A percentile compares a stretch with the other conserved stretches of the same genome.
Evolutionary conservation across 1,139 yeast species (phyloP).

Genomic region (Taphrina confusa): DNA sequence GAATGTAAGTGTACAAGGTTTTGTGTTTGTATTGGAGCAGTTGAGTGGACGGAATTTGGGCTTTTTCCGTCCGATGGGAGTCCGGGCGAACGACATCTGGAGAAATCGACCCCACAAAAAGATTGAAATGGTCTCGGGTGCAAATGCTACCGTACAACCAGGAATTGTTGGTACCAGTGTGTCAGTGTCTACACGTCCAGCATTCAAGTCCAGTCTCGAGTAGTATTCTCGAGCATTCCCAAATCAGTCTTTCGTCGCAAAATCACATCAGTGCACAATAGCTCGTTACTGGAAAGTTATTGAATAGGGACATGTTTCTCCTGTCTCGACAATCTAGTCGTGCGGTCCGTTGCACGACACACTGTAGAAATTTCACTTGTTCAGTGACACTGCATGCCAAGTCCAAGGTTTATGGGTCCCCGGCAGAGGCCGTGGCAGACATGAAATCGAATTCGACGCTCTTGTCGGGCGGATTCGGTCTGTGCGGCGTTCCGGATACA

Average conservation of each 20-base stretch:
- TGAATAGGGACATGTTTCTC: too few relatives aligned
- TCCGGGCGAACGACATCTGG: not conserved
- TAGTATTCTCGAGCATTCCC: too few relatives aligned
- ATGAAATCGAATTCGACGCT: slow-evolving; percentile 48
- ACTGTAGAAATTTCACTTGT: not conserved
- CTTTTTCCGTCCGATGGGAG: not conserved
- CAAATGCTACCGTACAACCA: too few relatives aligned
- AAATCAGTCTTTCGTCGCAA: too few relatives aligned
- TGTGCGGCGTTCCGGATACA: slow-evolving; percentile 56
- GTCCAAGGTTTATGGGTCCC: slow-evolving; percentile 34
- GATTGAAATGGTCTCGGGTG: too few relatives aligned
- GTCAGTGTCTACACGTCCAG: too few relatives aligned
- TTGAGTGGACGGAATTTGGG: slow-evolving; percentile 4
- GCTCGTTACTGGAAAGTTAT: too few relatives aligned
- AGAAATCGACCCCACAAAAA: not conserved
- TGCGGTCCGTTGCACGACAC: not conserved
- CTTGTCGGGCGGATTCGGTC: slow-evolving; percentile 56
- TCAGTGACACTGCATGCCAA: not conserved
- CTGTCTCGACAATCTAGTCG: not conserved
- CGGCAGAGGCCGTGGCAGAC: slow-evolving; percentile 47
- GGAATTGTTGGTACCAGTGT: too few relatives aligned
- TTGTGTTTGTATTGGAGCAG: too few relatives aligned
- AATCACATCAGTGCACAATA: too few relatives aligned
- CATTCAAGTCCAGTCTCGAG: too few relatives aligned
- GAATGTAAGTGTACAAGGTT: too few relatives aligned